Evolutionary conservation across 495 filamentous ascomycete genomes (phyloP), one percentile per base, ranked within the genome.

Genomic region (Neurospora pannonica): DNA sequence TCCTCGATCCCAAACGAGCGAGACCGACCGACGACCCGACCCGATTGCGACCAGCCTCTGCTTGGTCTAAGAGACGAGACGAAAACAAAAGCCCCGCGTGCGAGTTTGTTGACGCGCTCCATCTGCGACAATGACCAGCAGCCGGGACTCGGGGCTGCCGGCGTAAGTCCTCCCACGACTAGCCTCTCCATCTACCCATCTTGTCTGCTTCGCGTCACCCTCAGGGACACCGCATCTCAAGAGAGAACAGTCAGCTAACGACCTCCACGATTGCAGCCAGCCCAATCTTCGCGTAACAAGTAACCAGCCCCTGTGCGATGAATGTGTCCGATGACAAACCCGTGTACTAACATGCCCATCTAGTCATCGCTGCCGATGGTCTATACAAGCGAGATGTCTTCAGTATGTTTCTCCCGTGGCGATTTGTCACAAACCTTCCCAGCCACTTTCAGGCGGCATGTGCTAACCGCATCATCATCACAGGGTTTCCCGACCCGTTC

Each of bases 321-420:
- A 38, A 54, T 38, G n/a, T 15, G 28, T 39, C 17, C 31, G 37
- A 62, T 62, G 28, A 17, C 54, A 34, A 34, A 67, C 54, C 28
- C 28, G 54, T 67, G 71, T 72, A 48, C 74, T 78, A 73, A 80
- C 78, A 67, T 71, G 46, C 60, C 46, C 74, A n/a, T 72, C 34
- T 76, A 97, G 96, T 99, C 83, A 97, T 99, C 86, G 96, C 96
- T 77, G 96, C 96, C 75, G 96, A 99, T 87, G 94, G 97, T 69
- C 88, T 99, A 75, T 97, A 98, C 88, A 98, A 98, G 85, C 91
- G 96, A 77, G 96, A 99, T 94, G 94, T 99, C 75, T 97, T 99
- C 84, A 89, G 96, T 98, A 89, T 72, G 92, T 87, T 74, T 42
- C 54, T 36, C 28, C 15, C 28, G 28, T 67, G 28, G 54, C 54